Percentiles rank a stretch among this genome's conserved stretches.
phyloP scores from a whole-genome alignment of 306 rosid species.

The Malus orientalis region DNA sequence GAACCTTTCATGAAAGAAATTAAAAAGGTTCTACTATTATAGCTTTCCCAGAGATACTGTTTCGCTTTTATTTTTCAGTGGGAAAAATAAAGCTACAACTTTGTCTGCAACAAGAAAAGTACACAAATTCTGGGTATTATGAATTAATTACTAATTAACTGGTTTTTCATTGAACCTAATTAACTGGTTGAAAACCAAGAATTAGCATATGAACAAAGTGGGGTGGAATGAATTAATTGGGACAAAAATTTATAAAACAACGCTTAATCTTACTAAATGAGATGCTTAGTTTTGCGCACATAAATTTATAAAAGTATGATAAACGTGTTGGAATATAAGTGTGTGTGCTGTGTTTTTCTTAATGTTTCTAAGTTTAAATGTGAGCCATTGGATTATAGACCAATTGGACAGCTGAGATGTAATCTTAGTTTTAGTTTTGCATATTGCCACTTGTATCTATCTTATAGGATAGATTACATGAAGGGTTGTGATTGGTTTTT shows the following conservation, averaged over 20 bases:
- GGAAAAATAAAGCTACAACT: background rate
- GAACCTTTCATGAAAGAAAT: background rate
- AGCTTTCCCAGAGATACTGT: background rate
- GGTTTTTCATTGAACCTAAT: background rate
- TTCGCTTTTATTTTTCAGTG: background rate
- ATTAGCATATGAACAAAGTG: background rate
- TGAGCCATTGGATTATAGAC: too few species aligned
- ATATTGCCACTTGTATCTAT: too few species aligned
- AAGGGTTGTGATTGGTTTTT: too few species aligned
- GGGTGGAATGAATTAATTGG: constrained; percentile 1
- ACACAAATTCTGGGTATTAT: background rate
- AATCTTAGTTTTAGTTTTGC: too few species aligned
- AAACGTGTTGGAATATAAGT: too few species aligned
- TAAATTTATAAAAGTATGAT: background rate
- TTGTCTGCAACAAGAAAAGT: background rate
- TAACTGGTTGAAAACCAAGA: background rate
- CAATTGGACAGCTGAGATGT: too few species aligned
- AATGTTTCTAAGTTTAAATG: too few species aligned
- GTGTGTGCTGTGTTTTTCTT: too few species aligned
- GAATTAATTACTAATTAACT: background rate
- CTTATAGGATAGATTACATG: too few species aligned
- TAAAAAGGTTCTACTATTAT: background rate
- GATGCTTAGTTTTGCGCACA: too few species aligned
- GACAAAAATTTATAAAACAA: background rate
- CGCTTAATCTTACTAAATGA: too few species aligned